Evolutionary conservation across 2,329 filamentous ascomycete genomes (phyloP), one percentile per base, ranked within the genome.

Genomic region (Hypoxylon sp.): DNA sequence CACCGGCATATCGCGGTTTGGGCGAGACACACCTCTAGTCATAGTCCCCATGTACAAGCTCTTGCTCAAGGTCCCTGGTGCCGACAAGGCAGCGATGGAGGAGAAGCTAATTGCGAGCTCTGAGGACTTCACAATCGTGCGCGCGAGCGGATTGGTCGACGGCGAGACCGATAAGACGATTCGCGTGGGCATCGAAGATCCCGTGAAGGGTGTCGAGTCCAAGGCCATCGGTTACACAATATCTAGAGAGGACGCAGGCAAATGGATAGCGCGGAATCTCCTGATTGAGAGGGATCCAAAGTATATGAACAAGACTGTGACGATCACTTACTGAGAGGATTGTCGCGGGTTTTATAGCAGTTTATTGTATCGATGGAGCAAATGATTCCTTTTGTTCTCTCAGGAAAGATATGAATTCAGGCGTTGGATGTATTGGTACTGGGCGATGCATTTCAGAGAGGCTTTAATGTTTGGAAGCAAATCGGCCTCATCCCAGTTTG

Each of bases 21-120:
- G 74, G 6, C 74, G 81, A 0, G 85, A 86, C 65, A 73, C 83
- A 19, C 84, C 85, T 0, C 50, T 84, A 2, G 60, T 78, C 0
- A 75, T 84, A 63, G 50, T 77, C 0, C 84, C 83, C 0, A 62
- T 87, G 10, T 87, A 86, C 69, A 72, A 78, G 2, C 65, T 77
- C 46, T 46, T 82, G 21, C 74, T 86, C 2, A 71, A 73, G 28
- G 76, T 77, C n/a, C 81, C 85, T 3, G 84, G 84, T 69, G 74
- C 67, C 3, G 85, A 87, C 68, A 87, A 87, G 76, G 75, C 71
- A 49, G 76, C 73, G 25, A 84, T 86, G 82, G 85, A 87, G 74
- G 56, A 74, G 25, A 55, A 19, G 4, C 50, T 82, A 2, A 55
- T 56, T 0, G 71, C 34, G 1, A 77, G 76, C 48, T 74, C 67